Conservation (phyloP, 805 yeast species). For the Monosporozyma yasuniensis region DNA sequence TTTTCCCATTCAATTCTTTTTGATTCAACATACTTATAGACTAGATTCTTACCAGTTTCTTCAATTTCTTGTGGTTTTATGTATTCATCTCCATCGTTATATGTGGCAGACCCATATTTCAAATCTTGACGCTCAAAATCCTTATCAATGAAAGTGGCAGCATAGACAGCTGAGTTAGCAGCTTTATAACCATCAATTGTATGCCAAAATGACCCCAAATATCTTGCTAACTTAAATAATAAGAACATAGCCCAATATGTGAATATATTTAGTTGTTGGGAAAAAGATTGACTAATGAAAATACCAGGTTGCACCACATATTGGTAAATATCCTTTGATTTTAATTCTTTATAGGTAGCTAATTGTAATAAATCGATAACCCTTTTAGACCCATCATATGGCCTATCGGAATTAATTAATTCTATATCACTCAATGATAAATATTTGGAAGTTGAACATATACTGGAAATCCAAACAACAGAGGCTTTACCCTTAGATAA, state of each 20-base stretch:
- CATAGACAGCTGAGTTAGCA: conserved; percentile 76
- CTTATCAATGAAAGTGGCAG: conserved; percentile 41
- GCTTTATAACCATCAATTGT: conserved; percentile 81
- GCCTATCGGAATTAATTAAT: conserved; percentile 48
- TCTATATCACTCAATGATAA: conserved; percentile 70
- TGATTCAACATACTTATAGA: conserved; percentile 47
- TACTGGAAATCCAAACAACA: conserved; percentile 76
- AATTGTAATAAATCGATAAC: conserved; percentile 73
- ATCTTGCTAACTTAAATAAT: conserved; percentile 74
- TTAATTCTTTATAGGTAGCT: conserved; percentile 51
- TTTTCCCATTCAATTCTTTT: conserved; percentile 64
- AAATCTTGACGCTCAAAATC: conserved; percentile 38
- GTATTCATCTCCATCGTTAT: conserved; percentile 54
- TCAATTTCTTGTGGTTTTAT: conserved; percentile 50
- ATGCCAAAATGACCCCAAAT: conserved; percentile 79
- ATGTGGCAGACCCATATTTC: conserved; percentile 67
- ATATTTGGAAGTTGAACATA: conserved; percentile 68
- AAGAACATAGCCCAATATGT: conserved; percentile 80
- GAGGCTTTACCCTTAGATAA: conserved; percentile 48
- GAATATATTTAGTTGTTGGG: conserved; percentile 61
- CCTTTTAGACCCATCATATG: conserved; percentile 91
- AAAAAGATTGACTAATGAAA: conserved; percentile 73
- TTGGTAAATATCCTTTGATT: conserved; percentile 49
- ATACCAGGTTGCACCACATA: conserved; percentile 94
- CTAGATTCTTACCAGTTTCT: conserved; percentile 53